Base-by-base conservation (phyloP, 805 yeast species). In the Saccharomycopsis lassenensis region DNA sequence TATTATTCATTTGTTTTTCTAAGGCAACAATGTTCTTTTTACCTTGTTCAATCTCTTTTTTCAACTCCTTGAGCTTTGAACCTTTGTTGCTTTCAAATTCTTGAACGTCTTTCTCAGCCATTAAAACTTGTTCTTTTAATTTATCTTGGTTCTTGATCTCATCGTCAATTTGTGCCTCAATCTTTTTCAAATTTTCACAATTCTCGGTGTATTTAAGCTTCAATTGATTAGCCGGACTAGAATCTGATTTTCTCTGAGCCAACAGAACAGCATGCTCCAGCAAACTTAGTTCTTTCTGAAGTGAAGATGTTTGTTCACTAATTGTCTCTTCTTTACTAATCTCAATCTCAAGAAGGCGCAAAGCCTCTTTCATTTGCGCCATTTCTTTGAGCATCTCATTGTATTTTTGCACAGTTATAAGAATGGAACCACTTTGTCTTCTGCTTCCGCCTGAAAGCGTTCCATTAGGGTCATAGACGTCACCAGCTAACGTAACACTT, bases 361-460 rank as follows among this genome's bases (percentile, higher is more conserved):
- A 52, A 38, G 72, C 67, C 1, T 43, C 39, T 46, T 69, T 70
- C 25, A 74, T 49, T 2, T 45, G 50, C 12, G 57, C 55, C 8
- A 73, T 52, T 39, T 62, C 58, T 7, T 50, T 48, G 17, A 60
- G 58, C 8, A 69, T 49, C 11, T 50, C 54, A 48, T 81, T 80
- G 46, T 68, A 77, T 40, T 70, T 70, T 49, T 79, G 89, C 53
- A 86, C 71, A 29, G 71, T 72, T 7, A 72, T 54, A 39, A 87
- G 62, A 2, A 80, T 55, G 0, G 85, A 69, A 1, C 72, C 65
- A 11, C 71, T 60, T 33, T 63, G 62, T 44, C 66, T 74, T 47
- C 89, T 67, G 15, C 93, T 77, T n/a, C 97, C 97, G 32, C 99
- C 99, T 1, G 95, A 82, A 19, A 91, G 62, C 5, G 94, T 83